Conservation (phyloP, 139 green algal genomes). For the Coelastrella sp. region DNA sequence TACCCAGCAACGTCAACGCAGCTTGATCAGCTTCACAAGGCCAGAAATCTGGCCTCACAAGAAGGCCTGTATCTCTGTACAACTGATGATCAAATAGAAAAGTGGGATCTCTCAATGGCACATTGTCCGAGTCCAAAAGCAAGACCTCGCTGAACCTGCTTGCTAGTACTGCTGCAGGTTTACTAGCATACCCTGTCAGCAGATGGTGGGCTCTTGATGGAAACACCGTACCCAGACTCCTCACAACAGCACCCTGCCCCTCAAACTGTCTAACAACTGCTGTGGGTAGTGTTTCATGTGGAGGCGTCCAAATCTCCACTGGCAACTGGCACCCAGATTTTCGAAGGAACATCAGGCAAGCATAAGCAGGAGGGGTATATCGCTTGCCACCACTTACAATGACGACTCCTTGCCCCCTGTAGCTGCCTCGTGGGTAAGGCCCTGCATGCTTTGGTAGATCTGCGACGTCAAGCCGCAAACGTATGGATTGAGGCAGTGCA, state of each 20-base stretch:
- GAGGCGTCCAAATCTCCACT: conserved; percentile 1
- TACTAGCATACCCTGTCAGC: not conserved
- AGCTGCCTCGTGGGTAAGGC: not conserved
- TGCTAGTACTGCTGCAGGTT: not conserved
- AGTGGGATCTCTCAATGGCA: not conserved
- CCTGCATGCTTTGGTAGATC: too few species aligned
- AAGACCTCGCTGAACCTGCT: not conserved
- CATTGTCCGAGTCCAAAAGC: not conserved
- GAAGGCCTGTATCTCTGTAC: not conserved
- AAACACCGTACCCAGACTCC: not conserved
- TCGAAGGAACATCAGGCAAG: not conserved
- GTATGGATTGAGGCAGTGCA: too few species aligned
- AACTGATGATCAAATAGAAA: not conserved
- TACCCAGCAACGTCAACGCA: not conserved
- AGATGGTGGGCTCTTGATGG: not conserved
- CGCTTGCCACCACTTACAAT: not conserved
- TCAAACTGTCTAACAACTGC: not conserved
- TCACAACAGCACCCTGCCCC: not conserved
- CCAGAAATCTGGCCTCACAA: not conserved
- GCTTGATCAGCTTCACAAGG: not conserved
- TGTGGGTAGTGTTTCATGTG: not conserved
- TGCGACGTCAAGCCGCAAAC: too few species aligned
- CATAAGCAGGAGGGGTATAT: not conserved
- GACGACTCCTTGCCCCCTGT: not conserved
- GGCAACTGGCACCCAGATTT: not conserved